Evolutionary conservation across 2,329 filamentous ascomycete species (phyloP), one percentile per base, ranked within the genome.

Genomic region (Podosphaera leucotricha): DNA sequence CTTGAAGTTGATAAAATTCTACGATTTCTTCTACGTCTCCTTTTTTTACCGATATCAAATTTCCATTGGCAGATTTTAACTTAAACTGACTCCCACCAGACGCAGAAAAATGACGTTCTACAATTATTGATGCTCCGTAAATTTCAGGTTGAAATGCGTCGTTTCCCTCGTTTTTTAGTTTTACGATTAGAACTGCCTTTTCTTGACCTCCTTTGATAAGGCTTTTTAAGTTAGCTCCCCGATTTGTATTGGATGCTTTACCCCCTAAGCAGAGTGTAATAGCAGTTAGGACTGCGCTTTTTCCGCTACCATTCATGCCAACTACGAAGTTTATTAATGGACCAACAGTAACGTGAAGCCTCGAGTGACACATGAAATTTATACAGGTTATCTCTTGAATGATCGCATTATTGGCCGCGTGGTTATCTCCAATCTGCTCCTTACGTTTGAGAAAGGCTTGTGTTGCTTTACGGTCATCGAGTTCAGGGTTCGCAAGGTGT

Each of bases 291-390:
- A 95, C 80, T 2, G 90, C 90, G 59, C 90, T 98, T 64, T 98
- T 98, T 30, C 90, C 90, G 57, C 87, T 95, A 26, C 90, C 90
- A 57, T 98, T 98, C 60, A 93, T 85, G 15, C 90, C 90, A 45
- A 94, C 86, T 48, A 98, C 86, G 61, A 98, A 98, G 61, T 98
- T 98, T 60, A 98, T 92, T 33, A 94, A 66, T 0, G 90, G 90
- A 0, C 90, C 90, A n/a, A 98, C 67, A 46, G 80, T 72, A 47
- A 92, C 80, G 38, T 79, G 74, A 16, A 95, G 70, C 45, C 78
- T 76, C 38, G 75, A 67, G 59, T 98, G 90, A 55, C 87, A 95
- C 90, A 95, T 95, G 61, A 95, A 95, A 59, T 94, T 94, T 53
- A 75, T 72, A 59, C 85, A 92, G 33, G 76, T 80, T 45, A 95